Evolutionary conservation across 345 rosid genomes (phyloP), one percentile per base, ranked within the genome.

Genomic region (Hypericum perforatum): DNA sequence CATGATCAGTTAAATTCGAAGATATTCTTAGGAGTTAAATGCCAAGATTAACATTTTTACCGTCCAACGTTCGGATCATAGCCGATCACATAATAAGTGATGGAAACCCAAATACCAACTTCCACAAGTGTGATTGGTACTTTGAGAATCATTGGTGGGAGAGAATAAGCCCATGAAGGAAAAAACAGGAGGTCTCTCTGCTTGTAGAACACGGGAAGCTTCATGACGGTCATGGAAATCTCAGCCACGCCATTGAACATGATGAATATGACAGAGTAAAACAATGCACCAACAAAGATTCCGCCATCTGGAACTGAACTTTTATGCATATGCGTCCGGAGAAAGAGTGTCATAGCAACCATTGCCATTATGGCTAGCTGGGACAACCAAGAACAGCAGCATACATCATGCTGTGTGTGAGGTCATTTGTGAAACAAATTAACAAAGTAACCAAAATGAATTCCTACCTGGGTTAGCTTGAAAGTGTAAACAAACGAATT

Each of bases 151-250:
- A 16, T n/a, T 0, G 50, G 50, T 13, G 50, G 50, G 29, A 46
- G 50, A 46, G 50, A 46, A 46, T 13, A 46, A 8, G 50, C 50
- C 50, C 50, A 46, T 13, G 50, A 32, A 46, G 50, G 50, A 46
- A 13, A 46, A 7, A 46, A 46, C 50, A n/a, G 1, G 22, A 13
- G 22, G 50, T 46, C 22, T 9, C 50, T 46, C 22, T 46, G 50
- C 50, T 46, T 46, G 50, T 46, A 46, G 50, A 46, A 46, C 29
- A 46, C 22, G 10, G 50, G 50, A n/a, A 46, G 50, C 22, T 46
- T 46, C 15, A 32, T 32, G 7, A 46, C 22, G 16, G 15, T 46
- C 50, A 46, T 6, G 32, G 50, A 46, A 9, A 13, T 16, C 50
- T 46, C 50, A 9, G 14, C 50, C 50, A 46, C 22, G 22, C 50